These are phyloP conservation scores for Ilex paraguariensis DNA, from an alignment of 305 asterid genomes.

Conservation along the genomic window DNA sequence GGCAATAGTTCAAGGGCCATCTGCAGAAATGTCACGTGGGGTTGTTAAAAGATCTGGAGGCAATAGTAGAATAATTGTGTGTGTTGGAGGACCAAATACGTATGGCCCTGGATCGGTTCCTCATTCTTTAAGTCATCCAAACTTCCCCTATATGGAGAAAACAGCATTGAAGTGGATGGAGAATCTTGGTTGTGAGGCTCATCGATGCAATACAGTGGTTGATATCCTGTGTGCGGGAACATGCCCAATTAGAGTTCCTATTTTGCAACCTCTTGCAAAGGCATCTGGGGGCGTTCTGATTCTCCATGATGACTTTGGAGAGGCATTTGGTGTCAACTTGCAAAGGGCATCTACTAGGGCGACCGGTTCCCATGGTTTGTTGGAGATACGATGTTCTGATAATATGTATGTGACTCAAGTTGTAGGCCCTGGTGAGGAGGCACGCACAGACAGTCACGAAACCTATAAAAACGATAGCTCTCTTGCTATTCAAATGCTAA, in stretches of 20 bases:
- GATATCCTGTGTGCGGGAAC: slow-evolving; percentile 94
- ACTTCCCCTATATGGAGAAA: slow-evolving; percentile 78
- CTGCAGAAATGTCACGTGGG: slow-evolving; percentile 83
- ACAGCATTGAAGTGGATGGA: slow-evolving; percentile 83
- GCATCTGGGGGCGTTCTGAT: slow-evolving; percentile 82
- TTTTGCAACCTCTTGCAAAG: slow-evolving; percentile 82
- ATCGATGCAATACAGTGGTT: slow-evolving; percentile 59
- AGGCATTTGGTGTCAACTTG: slow-evolving; percentile 95
- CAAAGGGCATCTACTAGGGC: slow-evolving; percentile 89
- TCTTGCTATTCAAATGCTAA: slow-evolving; percentile 67
- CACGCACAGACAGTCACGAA: slow-evolving; percentile 59
- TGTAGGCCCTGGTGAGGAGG: slow-evolving; percentile 94
- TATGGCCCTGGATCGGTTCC: slow-evolving; percentile 95
- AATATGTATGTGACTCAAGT: slow-evolving; percentile 77
- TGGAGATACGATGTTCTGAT: slow-evolving; percentile 91
- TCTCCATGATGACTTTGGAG: slow-evolving; percentile 94
- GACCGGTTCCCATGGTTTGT: slow-evolving; percentile 85
- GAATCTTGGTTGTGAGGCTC: slow-evolving; percentile 66
- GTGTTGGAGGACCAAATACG: slow-evolving; percentile 90
- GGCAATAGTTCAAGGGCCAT: slow-evolving; percentile 84
- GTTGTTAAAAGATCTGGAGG: slow-evolving; percentile 84
- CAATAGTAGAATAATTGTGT: slow-evolving; percentile 79
- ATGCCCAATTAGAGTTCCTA: slow-evolving; percentile 80
- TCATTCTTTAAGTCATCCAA: slow-evolving; percentile 73
- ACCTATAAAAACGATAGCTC: slow-evolving; percentile 57